Evolutionary conservation across 306 rosid genomes (phyloP).

Genomic region (cucumber (Cucumis sativus)): Cucumber_9930_V3 NC_026660.2:18234501-18235000

Average conservation of each 20-base stretch:
- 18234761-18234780: conserved; percentile 43
- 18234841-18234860: not conserved
- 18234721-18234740: conserved; percentile 30
- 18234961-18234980: conserved; percentile 42
- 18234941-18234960: conserved; percentile 33
- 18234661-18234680: conserved; percentile 8
- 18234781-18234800: conserved; percentile 37
- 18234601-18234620: not conserved
- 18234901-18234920: not conserved
- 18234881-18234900: not conserved
- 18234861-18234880: not conserved
- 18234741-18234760: conserved; percentile 30
- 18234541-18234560: too few relatives aligned
- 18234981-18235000: not conserved
- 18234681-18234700: conserved; percentile 62
- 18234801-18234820: conserved; percentile 17
- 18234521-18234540: too few relatives aligned
- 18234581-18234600: too few relatives aligned
- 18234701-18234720: conserved; percentile 19
- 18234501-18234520: not conserved
- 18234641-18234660: not conserved
- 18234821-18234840: not conserved
- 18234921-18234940: conserved; percentile 4
- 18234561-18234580: too few relatives aligned
- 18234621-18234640: not conserved